phyloP scores from a whole-genome alignment of 2,329 filamentous ascomycete genomes.

The Talaromyces verruculosus region DNA sequence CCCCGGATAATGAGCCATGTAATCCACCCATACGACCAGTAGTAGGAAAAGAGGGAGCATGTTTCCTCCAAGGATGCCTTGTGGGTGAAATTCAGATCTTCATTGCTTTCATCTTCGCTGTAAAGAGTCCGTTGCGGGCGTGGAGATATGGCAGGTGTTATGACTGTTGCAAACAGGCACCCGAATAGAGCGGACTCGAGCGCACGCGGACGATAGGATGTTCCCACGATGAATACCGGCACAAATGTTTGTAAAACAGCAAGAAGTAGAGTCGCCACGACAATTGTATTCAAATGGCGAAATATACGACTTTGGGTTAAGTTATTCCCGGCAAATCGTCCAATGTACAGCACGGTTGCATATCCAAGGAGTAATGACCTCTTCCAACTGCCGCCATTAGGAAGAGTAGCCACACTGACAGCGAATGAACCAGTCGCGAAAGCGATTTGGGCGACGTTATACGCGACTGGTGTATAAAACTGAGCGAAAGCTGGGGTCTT shows the following conservation, averaged over 20 bases:
- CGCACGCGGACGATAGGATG: conserved; percentile 23
- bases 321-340: conserved; percentile 24
- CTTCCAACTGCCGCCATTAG: conserved; percentile 18
- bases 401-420: neutral
- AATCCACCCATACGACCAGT: conserved; percentile 37
- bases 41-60: conserved; percentile 35
- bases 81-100: conserved; percentile 11
- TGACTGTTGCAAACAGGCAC: conserved; percentile 25
- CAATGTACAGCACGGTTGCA: conserved; percentile 26
- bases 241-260: conserved; percentile 27
- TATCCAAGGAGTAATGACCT: conserved; percentile 29
- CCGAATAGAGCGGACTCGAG: conserved; percentile 25
- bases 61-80: conserved; percentile 33
- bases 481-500: conserved; percentile 9
- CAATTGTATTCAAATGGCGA: conserved; percentile 30
- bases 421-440: conserved; percentile 15
- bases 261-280: conserved; percentile 25
- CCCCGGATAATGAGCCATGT: conserved; percentile 34
- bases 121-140: conserved; percentile 25
- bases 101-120: conserved; percentile 24
- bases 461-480: conserved; percentile 18
- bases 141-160: conserved; percentile 24
- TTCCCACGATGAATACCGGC: conserved; percentile 30
- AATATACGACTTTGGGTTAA: conserved; percentile 23
- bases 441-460: conserved; percentile 17